Evolutionary conservation across 345 rosid genomes (phyloP), one percentile per base, ranked within the genome.

Genomic region (Gossypium arboreum): DNA sequence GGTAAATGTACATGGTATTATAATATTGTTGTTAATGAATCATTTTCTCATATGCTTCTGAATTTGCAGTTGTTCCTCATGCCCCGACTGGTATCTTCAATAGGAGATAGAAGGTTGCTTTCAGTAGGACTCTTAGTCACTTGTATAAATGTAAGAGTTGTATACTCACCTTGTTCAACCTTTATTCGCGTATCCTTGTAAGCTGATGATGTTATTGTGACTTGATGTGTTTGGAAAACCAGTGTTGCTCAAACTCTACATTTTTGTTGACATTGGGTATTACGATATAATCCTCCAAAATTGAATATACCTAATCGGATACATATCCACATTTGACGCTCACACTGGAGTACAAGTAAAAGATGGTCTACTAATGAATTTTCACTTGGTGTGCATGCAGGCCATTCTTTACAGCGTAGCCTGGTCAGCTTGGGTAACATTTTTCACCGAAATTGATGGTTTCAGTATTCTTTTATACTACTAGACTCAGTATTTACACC

Each of bases 401-500:
- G 80, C 80, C 81, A 77, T 81, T 67, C 44, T 94, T 59, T 64
- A 79, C 84, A 90, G 97, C 83, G 71, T 92, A 63, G 76, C 98
- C 34, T 94, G 95, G 97, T 79, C 94, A 56, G 63, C 75, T 74
- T 94, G 95, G 98, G 98, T 92, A 82, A 84, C 77, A 34, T 75
- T 67, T 11, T 47, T 67, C 34, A 41, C 18, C 25, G 24, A 12
- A 59, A 57, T 56, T 66, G 27, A 45, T 67, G 47, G 0, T 57
- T 68, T 11, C 65, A 16, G 20, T 51, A 27, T 50, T 45, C 12
- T 18, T 69, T 22, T 17, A 54, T 54, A 34, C 61, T 45, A 34
- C 41, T 34, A 34, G 41, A 34, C 41, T 34, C 44, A 9, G 41
- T 22, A 55, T 41, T 43, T 39, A 55, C 15, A 39, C 43, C 44